phyloP scores from a whole-genome alignment of 1,139 yeast species.

The Kodamaea ohmeri region DNA sequence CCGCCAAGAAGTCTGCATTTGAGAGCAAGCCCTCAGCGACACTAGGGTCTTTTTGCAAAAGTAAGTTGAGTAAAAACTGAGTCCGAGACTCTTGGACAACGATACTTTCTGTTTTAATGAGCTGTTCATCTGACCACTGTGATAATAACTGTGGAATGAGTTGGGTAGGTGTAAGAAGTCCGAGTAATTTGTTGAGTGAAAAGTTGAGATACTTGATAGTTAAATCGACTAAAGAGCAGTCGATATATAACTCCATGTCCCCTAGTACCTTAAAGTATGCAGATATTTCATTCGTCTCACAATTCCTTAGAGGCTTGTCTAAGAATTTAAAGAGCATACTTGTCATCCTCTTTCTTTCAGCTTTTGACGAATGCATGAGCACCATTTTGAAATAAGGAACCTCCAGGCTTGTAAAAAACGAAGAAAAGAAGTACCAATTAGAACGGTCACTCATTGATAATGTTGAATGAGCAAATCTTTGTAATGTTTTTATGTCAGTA shows the following conservation, averaged over 20 bases:
- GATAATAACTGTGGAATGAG: slow-evolving; percentile 12
- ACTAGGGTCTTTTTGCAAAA: slow-evolving; percentile 20
- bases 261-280: slow-evolving; percentile 9
- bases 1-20: slow-evolving; percentile 34
- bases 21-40: slow-evolving; percentile 22
- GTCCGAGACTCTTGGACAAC: slow-evolving; percentile 35
- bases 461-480: slow-evolving; percentile 25
- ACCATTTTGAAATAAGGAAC: slow-evolving; percentile 22
- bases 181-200: not conserved
- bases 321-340: slow-evolving; percentile 2
- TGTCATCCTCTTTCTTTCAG: slow-evolving; percentile 25
- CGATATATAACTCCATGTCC: slow-evolving; percentile 12
- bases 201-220: slow-evolving; percentile 13
- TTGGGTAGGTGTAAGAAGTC: not conserved
- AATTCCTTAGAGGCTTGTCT: not conserved
- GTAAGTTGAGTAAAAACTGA: slow-evolving; percentile 28
- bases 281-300: not conserved
- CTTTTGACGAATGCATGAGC: slow-evolving; percentile 23
- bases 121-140: slow-evolving; percentile 31
- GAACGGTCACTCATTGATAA: slow-evolving; percentile 22
- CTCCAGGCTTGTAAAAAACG: slow-evolving; percentile 20
- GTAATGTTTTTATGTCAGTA: slow-evolving; percentile 15
- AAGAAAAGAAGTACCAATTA: slow-evolving; percentile 22
- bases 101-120: slow-evolving; percentile 34
- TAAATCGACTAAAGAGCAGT: slow-evolving; percentile 20